Evolutionary conservation across 768 basidiomycete species (phyloP).

Genomic region (Tylopilus intermedius): DNA sequence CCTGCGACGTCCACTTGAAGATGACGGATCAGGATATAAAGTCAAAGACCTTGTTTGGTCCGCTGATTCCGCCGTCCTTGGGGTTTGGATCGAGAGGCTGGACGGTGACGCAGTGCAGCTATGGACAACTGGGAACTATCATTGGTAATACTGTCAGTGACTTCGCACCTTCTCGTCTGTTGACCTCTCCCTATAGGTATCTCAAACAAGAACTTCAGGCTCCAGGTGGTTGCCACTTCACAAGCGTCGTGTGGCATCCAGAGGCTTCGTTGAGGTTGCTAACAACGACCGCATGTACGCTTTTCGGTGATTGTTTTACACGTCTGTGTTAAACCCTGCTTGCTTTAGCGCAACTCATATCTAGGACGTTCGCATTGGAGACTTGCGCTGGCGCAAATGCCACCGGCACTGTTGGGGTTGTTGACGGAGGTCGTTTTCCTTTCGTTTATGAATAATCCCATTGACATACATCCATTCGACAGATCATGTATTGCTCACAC

Average conservation of each 20-base stretch:
- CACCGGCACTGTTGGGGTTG: slow-evolving; percentile 81
- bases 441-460: neutral
- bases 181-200: slow-evolving; percentile 52
- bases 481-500: slow-evolving; percentile 80
- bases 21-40: slow-evolving; percentile 57
- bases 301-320: neutral
- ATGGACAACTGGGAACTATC: slow-evolving; percentile 92
- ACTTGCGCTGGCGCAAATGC: slow-evolving; percentile 70
- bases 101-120: slow-evolving; percentile 81
- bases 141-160: slow-evolving; percentile 54
- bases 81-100: slow-evolving; percentile 74
- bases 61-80: slow-evolving; percentile 78
- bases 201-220: slow-evolving; percentile 83
- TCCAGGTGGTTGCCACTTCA: slow-evolving; percentile 53
- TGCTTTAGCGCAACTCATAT: slow-evolving; percentile 47
- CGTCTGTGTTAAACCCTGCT: slow-evolving; percentile 1
- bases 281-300: slow-evolving; percentile 62
- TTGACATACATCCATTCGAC: slow-evolving; percentile 4
- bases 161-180: neutral
- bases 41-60: slow-evolving; percentile 83
- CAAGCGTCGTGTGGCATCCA: slow-evolving; percentile 81
- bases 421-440: slow-evolving; percentile 74
- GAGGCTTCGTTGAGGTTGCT: slow-evolving; percentile 65
- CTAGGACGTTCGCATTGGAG: slow-evolving; percentile 72
- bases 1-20: slow-evolving; percentile 38